Evolutionary conservation across 2,329 filamentous ascomycete genomes (phyloP).

Genomic region (Claviceps digitariae): DNA sequence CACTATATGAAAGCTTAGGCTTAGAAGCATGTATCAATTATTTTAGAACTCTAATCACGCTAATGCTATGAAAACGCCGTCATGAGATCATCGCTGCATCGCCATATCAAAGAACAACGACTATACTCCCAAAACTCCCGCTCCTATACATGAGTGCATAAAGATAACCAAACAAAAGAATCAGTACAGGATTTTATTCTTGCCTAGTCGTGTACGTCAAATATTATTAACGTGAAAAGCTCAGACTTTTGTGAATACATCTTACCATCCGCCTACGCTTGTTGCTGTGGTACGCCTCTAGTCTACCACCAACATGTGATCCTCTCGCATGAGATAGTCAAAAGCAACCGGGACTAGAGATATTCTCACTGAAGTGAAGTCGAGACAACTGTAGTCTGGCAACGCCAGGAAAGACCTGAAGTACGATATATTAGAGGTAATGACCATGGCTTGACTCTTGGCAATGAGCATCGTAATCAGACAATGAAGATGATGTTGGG

Average conservation of each 20-base stretch:
- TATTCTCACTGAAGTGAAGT: background rate
- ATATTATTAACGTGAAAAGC: background rate
- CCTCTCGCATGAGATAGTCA: background rate
- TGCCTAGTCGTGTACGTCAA: background rate
- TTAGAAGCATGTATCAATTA: background rate
- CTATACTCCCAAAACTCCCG: background rate
- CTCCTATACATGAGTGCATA: background rate
- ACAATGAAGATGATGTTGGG: conserved; percentile 27
- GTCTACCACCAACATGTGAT: background rate
- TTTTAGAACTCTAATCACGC: background rate
- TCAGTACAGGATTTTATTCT: background rate
- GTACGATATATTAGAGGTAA: conserved; percentile 32
- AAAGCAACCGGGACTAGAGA: no score
- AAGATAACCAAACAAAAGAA: background rate
- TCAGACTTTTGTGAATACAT: background rate
- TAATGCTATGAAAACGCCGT: background rate
- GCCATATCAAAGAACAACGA: background rate
- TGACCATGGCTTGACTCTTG: conserved; percentile 23
- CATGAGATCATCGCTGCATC: background rate
- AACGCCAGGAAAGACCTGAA: background rate
- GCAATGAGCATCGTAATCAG: conserved; percentile 22
- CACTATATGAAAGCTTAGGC: background rate
- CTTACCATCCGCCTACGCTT: background rate
- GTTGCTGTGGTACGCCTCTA: background rate
- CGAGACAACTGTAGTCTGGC: background rate